Evolutionary conservation across 2,329 filamentous ascomycete species (phyloP), one percentile per base, ranked within the genome.

Genomic region (Rosellinia necatrix): DNA sequence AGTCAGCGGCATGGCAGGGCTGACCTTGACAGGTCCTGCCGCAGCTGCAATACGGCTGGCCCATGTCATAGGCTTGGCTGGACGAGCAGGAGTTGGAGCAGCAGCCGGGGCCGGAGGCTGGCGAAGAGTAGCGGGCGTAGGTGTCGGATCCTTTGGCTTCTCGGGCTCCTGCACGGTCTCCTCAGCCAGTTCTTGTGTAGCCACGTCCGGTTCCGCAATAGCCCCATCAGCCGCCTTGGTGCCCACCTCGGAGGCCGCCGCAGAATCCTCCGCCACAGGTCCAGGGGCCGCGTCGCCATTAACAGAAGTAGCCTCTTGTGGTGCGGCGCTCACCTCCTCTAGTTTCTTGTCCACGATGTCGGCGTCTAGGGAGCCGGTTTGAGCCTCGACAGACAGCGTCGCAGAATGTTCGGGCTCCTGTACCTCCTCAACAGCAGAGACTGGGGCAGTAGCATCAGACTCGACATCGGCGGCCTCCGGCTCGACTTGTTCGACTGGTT

Each of bases 321-420:
- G 66, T 51, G 69, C 68, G 48, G 69, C 66, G 57, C 71, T 70
- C 63, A 77, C 79, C 69, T 91, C 83, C 75, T 93, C 87, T 19
- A 92, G 81, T 80, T 91, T 91, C 77, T 91, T 80, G 71, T 91
- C 88, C 34, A 92, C 82, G 66, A 81, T 79, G 19, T 75, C 72
- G 25, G 72, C 72, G 60, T 80, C 74, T 19, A 75, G 64, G 4
- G 66, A 60, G 48, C 64, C 57, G 38, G 68, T 62, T 60, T 74
- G 70, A 54, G 75, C 73, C 46, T 71, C 70, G 50, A 70, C 71
- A 15, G 72, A 53, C 61, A 74, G 71, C 34, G 68, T 42, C 53
- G 71, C 69, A 8, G 65, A 64, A 25, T 66, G 58, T 29, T 68
- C 68, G n/a, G 69, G 63, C 32, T 71, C 64, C 56, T 76, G 73